Base-by-base conservation (phyloP, 306 rosid species). In the Myrica gale region DNA sequence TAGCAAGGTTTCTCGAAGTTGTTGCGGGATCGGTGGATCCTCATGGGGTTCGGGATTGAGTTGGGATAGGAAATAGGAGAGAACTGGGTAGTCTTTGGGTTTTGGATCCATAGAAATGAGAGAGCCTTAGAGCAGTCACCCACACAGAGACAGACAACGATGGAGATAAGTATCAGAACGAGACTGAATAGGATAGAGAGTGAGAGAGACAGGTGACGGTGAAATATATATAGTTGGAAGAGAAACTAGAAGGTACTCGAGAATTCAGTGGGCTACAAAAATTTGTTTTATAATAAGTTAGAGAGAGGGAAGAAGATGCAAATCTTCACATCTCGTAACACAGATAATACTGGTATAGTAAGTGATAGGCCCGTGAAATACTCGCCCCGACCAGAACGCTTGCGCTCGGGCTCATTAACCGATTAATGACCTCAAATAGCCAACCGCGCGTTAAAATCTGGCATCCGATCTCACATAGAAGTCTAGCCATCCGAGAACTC, bases 81-180 rank as follows among this genome's bases (percentile, higher is more conserved):
- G 85, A 69, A 84, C 6, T 5, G 87, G 87, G 47, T 63, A 83
- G 32, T 86, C 58, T 51, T 75, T 69, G 52, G 74, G 80, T 55
- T 75, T 81, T 6, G 74, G 72, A 86, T 83, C 79, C 89, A 86
- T 85, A 51, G 60, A 53, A 2, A 13, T 39, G 5, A 0, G 20
- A 21, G 37, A 58, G 41, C 7, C 16, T 21, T 5, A 16, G 61
- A 50, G 54, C 6, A 12, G 47, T 0, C 42, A 23, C 16, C 3
- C n/a, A 13, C 45, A 12, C 17, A 32, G 20, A 71, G 21, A 4
- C 56, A 15, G n/a, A 1, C 15, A 32, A 16, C 17, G 75, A 37
- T 45, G 47, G 6, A 10, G 26, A 23, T 17, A 26, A 53, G 53
- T 1, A 1, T 0, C 63, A 55, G 11, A 43, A 19, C 7, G 46